phyloP scores from a whole-genome alignment of 2,329 filamentous ascomycete genomes.

The Cadophora sp. region DNA sequence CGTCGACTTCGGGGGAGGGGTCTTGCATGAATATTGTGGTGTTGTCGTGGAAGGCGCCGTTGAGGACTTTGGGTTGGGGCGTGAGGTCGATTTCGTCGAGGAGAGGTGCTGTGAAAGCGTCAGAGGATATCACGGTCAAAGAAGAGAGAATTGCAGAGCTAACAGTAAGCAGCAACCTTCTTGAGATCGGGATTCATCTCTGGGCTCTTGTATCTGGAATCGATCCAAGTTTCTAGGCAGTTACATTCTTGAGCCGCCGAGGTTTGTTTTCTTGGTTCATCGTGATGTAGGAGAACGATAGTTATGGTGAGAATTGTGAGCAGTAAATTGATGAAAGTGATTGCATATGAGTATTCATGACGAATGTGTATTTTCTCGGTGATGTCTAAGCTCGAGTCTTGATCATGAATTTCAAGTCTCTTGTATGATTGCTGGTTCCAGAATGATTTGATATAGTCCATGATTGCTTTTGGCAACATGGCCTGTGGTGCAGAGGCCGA shows the following conservation, averaged over 20 bases:
- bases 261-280: not conserved
- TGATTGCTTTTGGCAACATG: not conserved
- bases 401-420: not conserved
- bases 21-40: not conserved
- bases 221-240: not conserved
- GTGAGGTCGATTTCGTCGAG: not conserved
- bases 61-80: not conserved
- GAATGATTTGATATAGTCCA: not conserved
- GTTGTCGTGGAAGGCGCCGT: not conserved
- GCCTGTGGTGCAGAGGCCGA: not conserved
- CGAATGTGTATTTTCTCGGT: not conserved
- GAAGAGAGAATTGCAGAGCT: not conserved
- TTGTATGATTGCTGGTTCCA: not conserved
- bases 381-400: not conserved
- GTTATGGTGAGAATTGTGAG: not conserved
- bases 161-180: not conserved
- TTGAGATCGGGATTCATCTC: not conserved
- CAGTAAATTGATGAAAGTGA: not conserved
- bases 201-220: not conserved
- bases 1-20: not conserved
- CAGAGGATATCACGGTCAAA: not conserved
- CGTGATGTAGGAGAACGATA: not conserved
- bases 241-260: not conserved
- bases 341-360: not conserved
- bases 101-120: not conserved